Percentiles rank a stretch among this genome's conserved stretches.
Evolutionary conservation across 768 basidiomycete genomes (phyloP).

Genomic region (Coprinopsis marcescibilis): DNA sequence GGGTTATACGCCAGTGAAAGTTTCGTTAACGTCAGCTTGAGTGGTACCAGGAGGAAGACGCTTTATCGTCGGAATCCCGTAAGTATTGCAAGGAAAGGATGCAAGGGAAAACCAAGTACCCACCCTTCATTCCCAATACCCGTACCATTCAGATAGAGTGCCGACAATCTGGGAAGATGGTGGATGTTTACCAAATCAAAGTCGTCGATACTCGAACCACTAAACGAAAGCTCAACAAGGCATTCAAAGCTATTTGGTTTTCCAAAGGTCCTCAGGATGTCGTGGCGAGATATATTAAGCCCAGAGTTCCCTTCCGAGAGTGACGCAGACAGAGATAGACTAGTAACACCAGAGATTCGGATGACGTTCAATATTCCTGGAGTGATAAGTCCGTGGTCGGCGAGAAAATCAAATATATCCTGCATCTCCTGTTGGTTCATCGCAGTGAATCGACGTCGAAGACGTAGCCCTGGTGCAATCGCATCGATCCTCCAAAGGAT

Average conservation of each 20-base stretch:
- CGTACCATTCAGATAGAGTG: constrained; percentile 44
- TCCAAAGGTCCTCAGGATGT: constrained; percentile 47
- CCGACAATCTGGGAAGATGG: constrained; percentile 44
- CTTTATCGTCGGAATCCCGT: constrained; percentile 25
- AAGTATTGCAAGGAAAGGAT: neutral
- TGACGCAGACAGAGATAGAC: constrained; percentile 41
- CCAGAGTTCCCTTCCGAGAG: constrained; percentile 43
- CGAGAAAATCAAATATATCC: constrained; percentile 37
- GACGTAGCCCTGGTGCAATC: constrained; percentile 43
- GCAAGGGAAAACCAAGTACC: constrained; percentile 18
- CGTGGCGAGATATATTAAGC: constrained; percentile 40
- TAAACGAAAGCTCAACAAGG: constrained; percentile 46
- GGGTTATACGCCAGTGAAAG: constrained; percentile 51
- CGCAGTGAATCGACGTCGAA: constrained; percentile 34
- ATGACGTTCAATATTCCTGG: constrained; percentile 37
- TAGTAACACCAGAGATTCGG: constrained; percentile 38
- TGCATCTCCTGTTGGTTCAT: constrained; percentile 26
- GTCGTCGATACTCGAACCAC: constrained; percentile 37
- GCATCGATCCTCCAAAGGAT: constrained; percentile 26
- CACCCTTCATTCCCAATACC: constrained; percentile 61
- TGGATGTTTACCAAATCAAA: constrained; percentile 47
- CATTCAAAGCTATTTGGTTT: constrained; percentile 46
- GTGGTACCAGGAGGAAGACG: constrained; percentile 49
- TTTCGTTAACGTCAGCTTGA: constrained; percentile 46
- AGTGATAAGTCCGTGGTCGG: constrained; percentile 40